Base-by-base conservation (phyloP, 345 rosid genomes). In the Salix arbutifolia region DNA sequence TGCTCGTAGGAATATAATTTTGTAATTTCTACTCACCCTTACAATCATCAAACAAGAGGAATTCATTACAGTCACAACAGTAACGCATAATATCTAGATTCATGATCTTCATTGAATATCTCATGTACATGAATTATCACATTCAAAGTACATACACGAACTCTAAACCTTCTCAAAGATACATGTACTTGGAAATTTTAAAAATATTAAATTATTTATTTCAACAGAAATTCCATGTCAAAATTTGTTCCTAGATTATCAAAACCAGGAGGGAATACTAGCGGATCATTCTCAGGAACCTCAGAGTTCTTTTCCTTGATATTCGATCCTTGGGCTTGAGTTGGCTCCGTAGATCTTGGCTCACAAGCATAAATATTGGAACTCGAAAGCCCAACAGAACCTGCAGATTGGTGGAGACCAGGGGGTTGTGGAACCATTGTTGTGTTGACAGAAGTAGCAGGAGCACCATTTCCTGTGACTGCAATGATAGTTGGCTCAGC, bases 401-500 rank as follows among this genome's bases (percentile, higher is more conserved):
- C 23, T 53, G 35, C 6, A 0, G 8, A 5, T 53, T 12, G 60
- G 21, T 53, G 25, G 0, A 53, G 10, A n/a, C 1, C 60, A 53
- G 23, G 8, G 8, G 58, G 21, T 8, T 53, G 21, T 0, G 60
- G 3, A 53, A 53, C 61, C 1, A 23, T 2, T 53, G 10, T 0
- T 8, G 60, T 53, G 60, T 53, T 53, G 60, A 53, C 60, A 5
- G 3, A 0, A 7, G 25, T 10, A 53, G 60, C 60, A 0, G 7
- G 25, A 21, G 60, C 23, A 3, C 77, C 81, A 0, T 8, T 40
- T 28, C 81, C 77, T 0, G 84, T 83, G 18, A 68, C 76, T 16
- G 78, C 74, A 1, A 75, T 70, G 61, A 77, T 78, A 12, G 77
- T 26, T 1, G 80, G 82, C 81, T 86, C 86, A 1, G 85, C 83